Evolutionary conservation across 805 yeast species (phyloP).

Genomic region (Diddensiella santjacobensis): DNA sequence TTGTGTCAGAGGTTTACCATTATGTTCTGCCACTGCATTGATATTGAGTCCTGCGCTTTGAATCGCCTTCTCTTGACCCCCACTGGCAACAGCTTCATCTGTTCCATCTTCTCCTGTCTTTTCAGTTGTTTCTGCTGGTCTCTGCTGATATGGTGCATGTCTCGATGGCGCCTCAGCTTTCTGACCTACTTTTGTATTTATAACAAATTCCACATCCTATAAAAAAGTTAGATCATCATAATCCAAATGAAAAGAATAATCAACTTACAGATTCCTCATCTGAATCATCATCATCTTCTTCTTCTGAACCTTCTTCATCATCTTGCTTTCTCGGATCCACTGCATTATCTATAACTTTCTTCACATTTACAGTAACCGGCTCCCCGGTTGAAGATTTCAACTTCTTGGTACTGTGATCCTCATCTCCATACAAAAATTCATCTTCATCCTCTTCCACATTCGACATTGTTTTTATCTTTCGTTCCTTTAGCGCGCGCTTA

Average conservation of each 20-base stretch:
- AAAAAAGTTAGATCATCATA: too few relatives aligned
- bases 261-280: slow-evolving; percentile 40
- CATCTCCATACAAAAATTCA: slow-evolving; percentile 62
- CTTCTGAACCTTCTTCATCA: slow-evolving; percentile 25
- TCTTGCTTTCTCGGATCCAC: slow-evolving; percentile 9
- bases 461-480: slow-evolving; percentile 5
- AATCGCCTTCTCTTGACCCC: slow-evolving; percentile 9
- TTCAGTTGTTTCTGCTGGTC: slow-evolving; percentile 15
- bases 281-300: slow-evolving; percentile 45
- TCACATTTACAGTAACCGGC: background rate
- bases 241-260: slow-evolving; percentile 35
- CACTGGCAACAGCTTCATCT: slow-evolving; percentile 18
- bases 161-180: slow-evolving; percentile 29
- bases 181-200: slow-evolving; percentile 43
- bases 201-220: slow-evolving; percentile 77
- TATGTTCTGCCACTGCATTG: slow-evolving; percentile 66
- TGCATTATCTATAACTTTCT: slow-evolving; percentile 22
- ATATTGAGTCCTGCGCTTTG: slow-evolving; percentile 49
- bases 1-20: slow-evolving; percentile 80
- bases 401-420: slow-evolving; percentile 37
- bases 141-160: slow-evolving; percentile 18
- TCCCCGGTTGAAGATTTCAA: slow-evolving; percentile 22
- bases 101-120: slow-evolving; percentile 23
- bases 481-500: too few relatives aligned
- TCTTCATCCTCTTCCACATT: slow-evolving; percentile 56